These are phyloP conservation scores for Neurospora sp. DNA, from an alignment of 2,329 filamentous ascomycete genomes.

Conservation along the genomic window DNA sequence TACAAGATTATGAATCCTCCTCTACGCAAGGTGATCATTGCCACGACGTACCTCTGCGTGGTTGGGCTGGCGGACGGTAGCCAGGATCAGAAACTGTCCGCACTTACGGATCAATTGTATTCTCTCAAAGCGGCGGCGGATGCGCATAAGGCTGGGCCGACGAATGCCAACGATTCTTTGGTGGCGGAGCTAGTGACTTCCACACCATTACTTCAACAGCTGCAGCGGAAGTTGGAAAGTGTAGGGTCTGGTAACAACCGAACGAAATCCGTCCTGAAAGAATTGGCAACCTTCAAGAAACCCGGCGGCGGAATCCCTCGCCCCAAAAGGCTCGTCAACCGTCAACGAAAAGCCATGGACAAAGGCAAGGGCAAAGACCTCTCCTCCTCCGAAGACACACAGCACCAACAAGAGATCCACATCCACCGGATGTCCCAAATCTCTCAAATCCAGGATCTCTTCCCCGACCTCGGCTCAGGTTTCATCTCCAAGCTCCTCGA, in stretches of 20 bases:
- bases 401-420: constrained; percentile 45
- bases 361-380: constrained; percentile 63
- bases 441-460: constrained; percentile 85
- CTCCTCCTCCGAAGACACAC: constrained; percentile 26
- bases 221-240: constrained; percentile 43
- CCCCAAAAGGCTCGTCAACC: constrained; percentile 37
- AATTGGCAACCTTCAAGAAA: constrained; percentile 50
- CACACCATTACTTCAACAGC: constrained; percentile 61
- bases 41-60: constrained; percentile 66
- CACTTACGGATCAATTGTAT: constrained; percentile 76
- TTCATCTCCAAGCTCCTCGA: constrained; percentile 74
- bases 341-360: constrained; percentile 38
- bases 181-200: constrained; percentile 71
- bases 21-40: constrained; percentile 57
- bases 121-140: constrained; percentile 64
- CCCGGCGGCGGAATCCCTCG: constrained; percentile 37
- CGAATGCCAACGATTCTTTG: constrained; percentile 57
- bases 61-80: constrained; percentile 54
- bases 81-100: constrained; percentile 49
- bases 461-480: constrained; percentile 73
- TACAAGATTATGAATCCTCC: constrained; percentile 55
- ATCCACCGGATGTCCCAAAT: constrained; percentile 77
- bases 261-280: constrained; percentile 49
- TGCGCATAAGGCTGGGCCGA: constrained; percentile 44
- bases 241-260: constrained; percentile 41